Evolutionary conservation across 1,139 yeast species (phyloP).

Genomic region (Ashbya aceris): DNA sequence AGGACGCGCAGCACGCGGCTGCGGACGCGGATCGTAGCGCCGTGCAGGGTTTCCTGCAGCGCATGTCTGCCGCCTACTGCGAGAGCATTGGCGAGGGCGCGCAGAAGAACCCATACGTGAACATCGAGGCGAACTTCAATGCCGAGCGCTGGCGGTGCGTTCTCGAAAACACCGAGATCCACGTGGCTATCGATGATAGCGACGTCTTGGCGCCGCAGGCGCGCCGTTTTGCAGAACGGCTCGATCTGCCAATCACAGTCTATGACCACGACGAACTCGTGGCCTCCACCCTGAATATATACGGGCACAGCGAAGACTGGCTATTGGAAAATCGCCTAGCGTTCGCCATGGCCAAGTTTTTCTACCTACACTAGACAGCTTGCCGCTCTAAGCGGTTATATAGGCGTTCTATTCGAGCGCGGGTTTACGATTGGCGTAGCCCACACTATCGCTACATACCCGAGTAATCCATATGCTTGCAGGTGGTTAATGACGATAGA

Average conservation of each 20-base stretch:
- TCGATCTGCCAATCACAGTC: not conserved
- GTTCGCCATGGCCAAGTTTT: too few relatives aligned
- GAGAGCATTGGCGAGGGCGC: conserved; percentile 9
- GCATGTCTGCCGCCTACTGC: conserved; percentile 13
- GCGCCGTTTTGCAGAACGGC: conserved; percentile 9
- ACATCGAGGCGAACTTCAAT: conserved; percentile 17
- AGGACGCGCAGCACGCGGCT: conserved; percentile 1
- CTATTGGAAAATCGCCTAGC: too few relatives aligned
- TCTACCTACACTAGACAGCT: too few relatives aligned
- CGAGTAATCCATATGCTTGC: too few relatives aligned
- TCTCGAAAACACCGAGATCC: conserved; percentile 10
- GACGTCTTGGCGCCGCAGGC: conserved; percentile 19
- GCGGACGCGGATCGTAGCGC: conserved; percentile 4
- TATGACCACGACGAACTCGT: not conserved
- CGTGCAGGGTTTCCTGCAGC: conserved; percentile 14
- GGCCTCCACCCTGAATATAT: too few relatives aligned
- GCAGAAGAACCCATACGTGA: conserved; percentile 12
- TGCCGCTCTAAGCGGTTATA: too few relatives aligned
- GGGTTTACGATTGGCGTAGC: too few relatives aligned
- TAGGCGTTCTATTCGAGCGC: too few relatives aligned
- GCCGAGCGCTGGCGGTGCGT: conserved; percentile 13
- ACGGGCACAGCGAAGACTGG: too few relatives aligned
- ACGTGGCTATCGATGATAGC: conserved; percentile 17
- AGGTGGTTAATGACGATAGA: too few relatives aligned
- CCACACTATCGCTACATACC: too few relatives aligned